Percentiles rank a stretch among this genome's conserved stretches.
Evolutionary conservation across 768 basidiomycete species (phyloP).

Genomic region (Russula sp.): DNA sequence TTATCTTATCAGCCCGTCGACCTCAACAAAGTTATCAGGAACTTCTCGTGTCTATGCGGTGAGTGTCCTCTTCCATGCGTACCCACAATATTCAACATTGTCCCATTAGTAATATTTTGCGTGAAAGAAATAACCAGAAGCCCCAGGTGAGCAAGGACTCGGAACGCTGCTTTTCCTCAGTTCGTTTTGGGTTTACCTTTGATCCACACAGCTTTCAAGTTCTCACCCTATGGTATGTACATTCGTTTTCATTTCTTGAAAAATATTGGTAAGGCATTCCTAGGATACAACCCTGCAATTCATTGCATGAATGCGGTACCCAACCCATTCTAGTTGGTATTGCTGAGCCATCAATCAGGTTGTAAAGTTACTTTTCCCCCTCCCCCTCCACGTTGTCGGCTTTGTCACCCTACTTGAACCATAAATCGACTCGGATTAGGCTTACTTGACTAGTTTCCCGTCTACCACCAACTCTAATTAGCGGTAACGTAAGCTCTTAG

Average conservation of each 20-base stretch:
- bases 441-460: no score
- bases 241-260: not conserved
- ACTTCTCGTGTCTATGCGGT: conserved; percentile 54
- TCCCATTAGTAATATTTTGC: conserved; percentile 43
- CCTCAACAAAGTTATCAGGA: conserved; percentile 61
- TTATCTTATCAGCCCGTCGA: conserved; percentile 34
- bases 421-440: no score
- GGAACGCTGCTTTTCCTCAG: not conserved
- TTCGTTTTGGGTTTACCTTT: not conserved
- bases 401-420: no score
- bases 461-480: no score
- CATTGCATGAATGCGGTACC: conserved; percentile 25
- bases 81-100: not conserved
- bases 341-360: not conserved
- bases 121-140: conserved; percentile 60
- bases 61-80: conserved; percentile 9
- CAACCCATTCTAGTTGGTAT: not conserved
- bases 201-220: conserved; percentile 44
- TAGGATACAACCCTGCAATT: conserved; percentile 33
- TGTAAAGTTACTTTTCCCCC: not conserved
- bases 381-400: no score
- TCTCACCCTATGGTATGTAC: conserved; percentile 61
- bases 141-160: conserved; percentile 38
- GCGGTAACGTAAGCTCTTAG: no score
- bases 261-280: not conserved